phyloP scores from a whole-genome alignment of 2,329 filamentous ascomycete species.

The Botryotinia narcissicola region DNA sequence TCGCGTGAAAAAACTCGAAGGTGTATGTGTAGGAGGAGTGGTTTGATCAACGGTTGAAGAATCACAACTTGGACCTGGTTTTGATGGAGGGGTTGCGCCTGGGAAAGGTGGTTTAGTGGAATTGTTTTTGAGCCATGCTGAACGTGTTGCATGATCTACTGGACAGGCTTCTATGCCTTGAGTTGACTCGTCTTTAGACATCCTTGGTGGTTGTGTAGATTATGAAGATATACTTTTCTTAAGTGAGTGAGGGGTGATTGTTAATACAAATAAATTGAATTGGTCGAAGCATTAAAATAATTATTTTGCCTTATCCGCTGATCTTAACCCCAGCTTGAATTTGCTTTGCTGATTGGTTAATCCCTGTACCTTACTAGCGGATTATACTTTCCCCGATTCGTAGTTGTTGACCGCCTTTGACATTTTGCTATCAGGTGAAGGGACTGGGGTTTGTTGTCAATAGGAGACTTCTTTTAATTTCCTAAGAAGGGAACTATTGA shows the following conservation, averaged over 20 bases:
- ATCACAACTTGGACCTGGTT: slow-evolving; percentile 40
- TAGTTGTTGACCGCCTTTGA: slow-evolving; percentile 1
- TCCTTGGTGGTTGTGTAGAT: slow-evolving; percentile 20
- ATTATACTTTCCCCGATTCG: slow-evolving; percentile 1
- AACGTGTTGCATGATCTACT: slow-evolving; percentile 85
- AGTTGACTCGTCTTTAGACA: slow-evolving; percentile 35
- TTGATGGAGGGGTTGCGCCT: slow-evolving; percentile 31
- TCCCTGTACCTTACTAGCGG: neutral
- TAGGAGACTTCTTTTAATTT: neutral
- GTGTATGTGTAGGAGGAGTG: slow-evolving; percentile 38
- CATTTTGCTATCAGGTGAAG: neutral
- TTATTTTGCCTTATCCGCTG: slow-evolving; percentile 7
- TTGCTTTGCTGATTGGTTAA: neutral
- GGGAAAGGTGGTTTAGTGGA: slow-evolving; percentile 31
- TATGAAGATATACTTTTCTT: neutral
- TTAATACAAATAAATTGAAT: neutral
- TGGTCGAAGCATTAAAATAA: neutral
- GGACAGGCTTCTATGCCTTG: slow-evolving; percentile 60
- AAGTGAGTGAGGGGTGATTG: neutral
- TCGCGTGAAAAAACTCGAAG: slow-evolving; percentile 27
- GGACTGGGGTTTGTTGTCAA: slow-evolving; percentile 13
- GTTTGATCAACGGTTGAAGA: slow-evolving; percentile 40
- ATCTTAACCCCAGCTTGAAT: neutral
- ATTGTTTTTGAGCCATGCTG: slow-evolving; percentile 68
- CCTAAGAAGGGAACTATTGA: neutral